Base-by-base conservation (phyloP, 371 early-diverging fungal species). In the Mucor lusitanicus region DNA sequence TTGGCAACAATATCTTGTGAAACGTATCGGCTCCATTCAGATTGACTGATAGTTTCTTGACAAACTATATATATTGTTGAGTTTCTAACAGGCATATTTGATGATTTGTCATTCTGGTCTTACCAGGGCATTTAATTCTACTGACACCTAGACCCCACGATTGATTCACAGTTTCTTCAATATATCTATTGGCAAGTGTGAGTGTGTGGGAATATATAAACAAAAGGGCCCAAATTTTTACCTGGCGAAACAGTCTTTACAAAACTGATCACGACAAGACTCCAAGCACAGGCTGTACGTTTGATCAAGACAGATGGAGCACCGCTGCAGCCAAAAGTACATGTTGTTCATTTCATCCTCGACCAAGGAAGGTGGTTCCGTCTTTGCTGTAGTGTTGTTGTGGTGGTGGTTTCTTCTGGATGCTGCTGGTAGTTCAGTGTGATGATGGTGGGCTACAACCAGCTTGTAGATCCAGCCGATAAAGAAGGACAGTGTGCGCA, bases 281-380 rank as follows among this genome's bases (percentile, higher is more conserved):
- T 90, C 87, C 25, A 90, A 74, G 40, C 88, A 90, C 33, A 90
- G 72, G 58, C 81, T 85, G 55, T 86, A 80, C 0, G 80, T 81
- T n/a, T 81, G 77, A 50, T 87, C 88, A 61, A 90, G 83, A 70
- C 90, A 90, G 63, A 90, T 90, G 28, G 89, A 88, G 59, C 90
- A 90, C 21, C 87, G 74, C 33, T 86, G 87, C 11, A 88, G 64
- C 85, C 87, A 90, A 59, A 81, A 87, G 50, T 90, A 87, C 70
- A 88, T 80, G 21, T 87, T 82, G 12, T 79, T 71, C 65, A 68
- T 68, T 42, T 74, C 77, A 64, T 77, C 69, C 19, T 78, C 70
- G 17, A 54, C 69, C 21, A 65, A 6, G 21, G 44, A 44, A 57
- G 50, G 39, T 37, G 50, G 39, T 46, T 46, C 40, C 37, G 42